Evolutionary conservation across 257 asterid genomes (phyloP).

Genomic region (Primulina huaijiensis): DNA sequence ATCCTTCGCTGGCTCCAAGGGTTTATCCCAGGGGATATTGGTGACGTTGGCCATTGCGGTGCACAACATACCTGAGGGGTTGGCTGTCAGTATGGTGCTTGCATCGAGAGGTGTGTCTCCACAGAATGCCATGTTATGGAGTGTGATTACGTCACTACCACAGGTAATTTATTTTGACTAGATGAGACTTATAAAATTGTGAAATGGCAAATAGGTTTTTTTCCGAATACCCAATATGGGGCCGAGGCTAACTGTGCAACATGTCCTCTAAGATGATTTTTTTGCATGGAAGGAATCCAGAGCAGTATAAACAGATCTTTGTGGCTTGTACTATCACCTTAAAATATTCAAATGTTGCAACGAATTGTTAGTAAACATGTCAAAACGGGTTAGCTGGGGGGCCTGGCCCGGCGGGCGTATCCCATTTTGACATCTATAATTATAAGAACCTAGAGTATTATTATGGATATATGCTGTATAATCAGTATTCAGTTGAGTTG

Average conservation of each 20-base stretch:
- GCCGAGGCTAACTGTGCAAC: not conserved
- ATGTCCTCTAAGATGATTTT: not conserved
- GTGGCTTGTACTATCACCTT: not conserved
- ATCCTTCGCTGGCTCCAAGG: conserved; percentile 97
- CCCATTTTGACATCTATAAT: too few species aligned
- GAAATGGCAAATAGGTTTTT: not conserved
- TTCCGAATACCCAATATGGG: not conserved
- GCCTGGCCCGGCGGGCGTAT: too few species aligned
- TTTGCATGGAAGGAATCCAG: not conserved
- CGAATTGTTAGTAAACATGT: not conserved
- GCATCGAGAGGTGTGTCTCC: conserved; percentile 98
- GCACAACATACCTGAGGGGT: conserved; percentile 98
- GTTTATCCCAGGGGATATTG: conserved; percentile 85
- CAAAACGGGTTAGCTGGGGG: too few species aligned
- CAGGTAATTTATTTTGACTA: conserved; percentile 49
- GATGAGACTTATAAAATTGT: conserved; percentile 1
- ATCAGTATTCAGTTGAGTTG: not conserved
- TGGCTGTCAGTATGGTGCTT: conserved; percentile 99
- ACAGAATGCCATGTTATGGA: conserved; percentile 93
- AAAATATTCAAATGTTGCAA: not conserved
- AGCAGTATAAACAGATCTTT: not conserved
- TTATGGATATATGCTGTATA: not conserved
- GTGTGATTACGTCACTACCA: conserved; percentile 91
- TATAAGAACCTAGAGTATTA: not conserved
- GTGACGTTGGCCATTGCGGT: conserved; percentile 99